Conservation (phyloP, 805 yeast species). For the Kazachstania psychrophila region DNA sequence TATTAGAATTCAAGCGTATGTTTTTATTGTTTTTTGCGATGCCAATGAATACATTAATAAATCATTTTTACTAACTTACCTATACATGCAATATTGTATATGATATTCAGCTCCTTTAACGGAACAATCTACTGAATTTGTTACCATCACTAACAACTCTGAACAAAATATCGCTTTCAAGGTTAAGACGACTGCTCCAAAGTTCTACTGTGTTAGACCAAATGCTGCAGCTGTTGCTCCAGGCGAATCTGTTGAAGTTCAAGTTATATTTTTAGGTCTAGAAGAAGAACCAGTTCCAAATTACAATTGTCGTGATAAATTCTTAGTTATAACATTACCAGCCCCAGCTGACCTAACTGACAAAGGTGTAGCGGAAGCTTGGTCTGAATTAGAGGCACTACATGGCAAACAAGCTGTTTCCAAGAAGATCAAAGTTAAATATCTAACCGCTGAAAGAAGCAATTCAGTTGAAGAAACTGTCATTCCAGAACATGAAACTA, state of each 20-base stretch:
- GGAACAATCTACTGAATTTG: slow-evolving; percentile 53
- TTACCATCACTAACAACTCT: slow-evolving; percentile 47
- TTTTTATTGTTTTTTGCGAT: slow-evolving; percentile 13
- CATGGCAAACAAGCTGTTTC: slow-evolving; percentile 46
- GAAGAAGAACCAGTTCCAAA: slow-evolving; percentile 64
- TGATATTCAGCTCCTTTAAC: slow-evolving; percentile 57
- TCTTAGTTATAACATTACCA: slow-evolving; percentile 79
- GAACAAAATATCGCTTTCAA: slow-evolving; percentile 69
- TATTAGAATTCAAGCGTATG: slow-evolving; percentile 73
- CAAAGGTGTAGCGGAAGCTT: slow-evolving; percentile 53
- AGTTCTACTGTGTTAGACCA: slow-evolving; percentile 91
- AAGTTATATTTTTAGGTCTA: slow-evolving; percentile 79
- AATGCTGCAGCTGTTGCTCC: slow-evolving; percentile 77
- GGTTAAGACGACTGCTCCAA: slow-evolving; percentile 97
- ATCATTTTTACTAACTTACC: background rate
- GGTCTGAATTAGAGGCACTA: slow-evolving; percentile 64
- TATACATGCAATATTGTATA: background rate
- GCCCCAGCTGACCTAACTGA: slow-evolving; percentile 51
- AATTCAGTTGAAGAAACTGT: background rate
- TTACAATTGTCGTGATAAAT: slow-evolving; percentile 83
- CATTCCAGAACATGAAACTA: slow-evolving; percentile 1
- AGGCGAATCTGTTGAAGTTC: slow-evolving; percentile 60
- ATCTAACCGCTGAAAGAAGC: slow-evolving; percentile 10
- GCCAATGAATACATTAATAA: too few species aligned
- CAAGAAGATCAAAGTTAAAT: slow-evolving; percentile 60